A percentile compares a stretch with the other conserved stretches of the same genome.
Conservation (phyloP, 2,329 filamentous ascomycete genomes). For the Colletotrichum cereale region DNA sequence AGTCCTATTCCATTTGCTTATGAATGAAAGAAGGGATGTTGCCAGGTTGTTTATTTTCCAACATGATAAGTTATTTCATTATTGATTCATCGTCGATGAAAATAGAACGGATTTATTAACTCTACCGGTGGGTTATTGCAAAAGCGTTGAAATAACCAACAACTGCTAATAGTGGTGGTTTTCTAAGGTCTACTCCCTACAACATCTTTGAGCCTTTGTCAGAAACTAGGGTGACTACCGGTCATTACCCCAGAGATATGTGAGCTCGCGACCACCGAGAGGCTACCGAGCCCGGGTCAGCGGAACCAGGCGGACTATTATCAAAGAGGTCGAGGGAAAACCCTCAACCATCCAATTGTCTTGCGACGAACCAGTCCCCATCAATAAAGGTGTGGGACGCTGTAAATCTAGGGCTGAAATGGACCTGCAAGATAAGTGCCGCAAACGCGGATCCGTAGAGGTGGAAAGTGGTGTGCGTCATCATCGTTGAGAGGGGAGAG, state of each 20-base stretch:
- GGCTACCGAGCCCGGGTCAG: neutral
- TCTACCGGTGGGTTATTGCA: no score
- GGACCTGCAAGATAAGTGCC: neutral
- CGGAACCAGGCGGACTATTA: neutral
- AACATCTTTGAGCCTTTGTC: neutral
- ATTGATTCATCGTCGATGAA: no score
- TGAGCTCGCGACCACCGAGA: neutral
- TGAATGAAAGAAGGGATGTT: no score
- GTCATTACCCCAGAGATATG: no score
- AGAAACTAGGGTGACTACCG: neutral
- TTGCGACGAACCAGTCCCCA: neutral
- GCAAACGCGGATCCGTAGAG: neutral
- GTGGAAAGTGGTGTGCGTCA: conserved; percentile 5
- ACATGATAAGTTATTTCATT: no score
- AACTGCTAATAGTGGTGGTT: neutral
- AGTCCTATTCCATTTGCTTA: no score
- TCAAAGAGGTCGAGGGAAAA: neutral
- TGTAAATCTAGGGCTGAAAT: rapidly evolving
- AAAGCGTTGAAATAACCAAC: no score
- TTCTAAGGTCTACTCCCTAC: neutral
- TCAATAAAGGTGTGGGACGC: no score
- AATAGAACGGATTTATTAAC: no score
- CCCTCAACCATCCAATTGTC: neutral
- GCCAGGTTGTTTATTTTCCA: no score
- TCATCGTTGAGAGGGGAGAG: neutral